These are phyloP conservation scores for Stachybotrys echinatus DNA, from an alignment of 2,329 filamentous ascomycete genomes.

Conservation along the genomic window DNA sequence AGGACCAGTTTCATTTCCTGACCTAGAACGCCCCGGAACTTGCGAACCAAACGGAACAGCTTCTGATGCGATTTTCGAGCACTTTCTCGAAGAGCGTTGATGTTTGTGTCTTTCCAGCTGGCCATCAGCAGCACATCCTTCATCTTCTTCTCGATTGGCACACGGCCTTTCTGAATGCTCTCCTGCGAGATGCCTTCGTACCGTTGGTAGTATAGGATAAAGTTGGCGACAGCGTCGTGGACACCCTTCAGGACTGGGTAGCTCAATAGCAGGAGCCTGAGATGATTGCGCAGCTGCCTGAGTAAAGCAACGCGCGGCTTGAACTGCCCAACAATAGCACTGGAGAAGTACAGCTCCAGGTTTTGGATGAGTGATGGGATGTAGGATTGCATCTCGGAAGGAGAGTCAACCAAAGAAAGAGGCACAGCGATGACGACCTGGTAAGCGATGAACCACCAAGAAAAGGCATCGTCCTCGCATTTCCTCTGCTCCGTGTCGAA, in stretches of 20 bases:
- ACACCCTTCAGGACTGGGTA: slow-evolving; percentile 54
- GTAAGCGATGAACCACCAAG: slow-evolving; percentile 97
- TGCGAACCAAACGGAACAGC: slow-evolving; percentile 83
- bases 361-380: slow-evolving; percentile 66
- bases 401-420: slow-evolving; percentile 56
- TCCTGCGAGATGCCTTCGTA: slow-evolving; percentile 64
- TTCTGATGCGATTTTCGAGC: slow-evolving; percentile 87
- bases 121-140: slow-evolving; percentile 88
- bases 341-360: slow-evolving; percentile 72
- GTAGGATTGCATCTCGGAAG: slow-evolving; percentile 57
- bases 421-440: slow-evolving; percentile 79
- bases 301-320: slow-evolving; percentile 67
- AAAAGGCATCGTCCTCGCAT: slow-evolving; percentile 70
- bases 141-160: slow-evolving; percentile 81
- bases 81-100: slow-evolving; percentile 81
- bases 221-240: slow-evolving; percentile 64
- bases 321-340: slow-evolving; percentile 78
- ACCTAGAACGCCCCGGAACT: slow-evolving; percentile 75
- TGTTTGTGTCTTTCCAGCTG: slow-evolving; percentile 98
- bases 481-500: slow-evolving; percentile 79
- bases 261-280: slow-evolving; percentile 56
- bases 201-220: slow-evolving; percentile 68
- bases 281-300: slow-evolving; percentile 57
- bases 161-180: slow-evolving; percentile 60
- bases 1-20: slow-evolving; percentile 68